These are phyloP conservation scores for Suhomyces canberraensis DNA, from an alignment of 805 yeast genomes.

Conservation along the genomic window DNA sequence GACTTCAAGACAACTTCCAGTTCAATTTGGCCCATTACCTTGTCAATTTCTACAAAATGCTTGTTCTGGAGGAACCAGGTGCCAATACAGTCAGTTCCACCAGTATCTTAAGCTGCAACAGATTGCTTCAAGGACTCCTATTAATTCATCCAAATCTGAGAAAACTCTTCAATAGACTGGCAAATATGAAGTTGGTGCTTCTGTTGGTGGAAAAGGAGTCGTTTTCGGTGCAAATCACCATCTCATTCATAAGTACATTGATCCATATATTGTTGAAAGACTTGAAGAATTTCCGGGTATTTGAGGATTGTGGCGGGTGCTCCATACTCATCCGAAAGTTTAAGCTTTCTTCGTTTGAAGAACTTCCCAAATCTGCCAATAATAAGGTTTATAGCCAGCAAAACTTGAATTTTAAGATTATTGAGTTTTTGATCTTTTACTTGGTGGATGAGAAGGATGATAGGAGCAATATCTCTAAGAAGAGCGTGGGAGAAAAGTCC, in stretches of 20 bases:
- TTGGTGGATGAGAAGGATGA: constrained; percentile 56
- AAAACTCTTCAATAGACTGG: constrained; percentile 40
- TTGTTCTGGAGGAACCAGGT: neutral
- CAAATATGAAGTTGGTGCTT: constrained; percentile 38
- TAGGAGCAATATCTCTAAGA: constrained; percentile 2
- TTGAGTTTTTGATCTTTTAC: constrained; percentile 70
- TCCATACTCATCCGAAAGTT: constrained; percentile 44
- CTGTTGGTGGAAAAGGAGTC: constrained; percentile 17
- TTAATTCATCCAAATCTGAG: constrained; percentile 58
- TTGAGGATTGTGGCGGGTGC: constrained; percentile 58
- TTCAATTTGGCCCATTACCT: constrained; percentile 46
- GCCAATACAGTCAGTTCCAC: neutral
- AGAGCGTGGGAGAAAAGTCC: constrained; percentile 25
- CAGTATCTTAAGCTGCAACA: constrained; percentile 20
- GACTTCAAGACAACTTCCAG: constrained; percentile 51
- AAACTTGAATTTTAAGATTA: constrained; percentile 56
- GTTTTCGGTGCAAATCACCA: constrained; percentile 16
- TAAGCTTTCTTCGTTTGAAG: constrained; percentile 12
- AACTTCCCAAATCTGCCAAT: constrained; percentile 1
- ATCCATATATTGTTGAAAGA: constrained; percentile 58
- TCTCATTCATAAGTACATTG: constrained; percentile 48
- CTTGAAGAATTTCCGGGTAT: constrained; percentile 53
- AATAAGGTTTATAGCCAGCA: constrained; percentile 28
- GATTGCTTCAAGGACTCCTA: constrained; percentile 56
- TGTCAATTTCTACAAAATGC: constrained; percentile 15